These are phyloP conservation scores for Tolypocladium inflatum DNA, from an alignment of 2,329 filamentous ascomycete genomes.

Conservation along the genomic window DNA sequence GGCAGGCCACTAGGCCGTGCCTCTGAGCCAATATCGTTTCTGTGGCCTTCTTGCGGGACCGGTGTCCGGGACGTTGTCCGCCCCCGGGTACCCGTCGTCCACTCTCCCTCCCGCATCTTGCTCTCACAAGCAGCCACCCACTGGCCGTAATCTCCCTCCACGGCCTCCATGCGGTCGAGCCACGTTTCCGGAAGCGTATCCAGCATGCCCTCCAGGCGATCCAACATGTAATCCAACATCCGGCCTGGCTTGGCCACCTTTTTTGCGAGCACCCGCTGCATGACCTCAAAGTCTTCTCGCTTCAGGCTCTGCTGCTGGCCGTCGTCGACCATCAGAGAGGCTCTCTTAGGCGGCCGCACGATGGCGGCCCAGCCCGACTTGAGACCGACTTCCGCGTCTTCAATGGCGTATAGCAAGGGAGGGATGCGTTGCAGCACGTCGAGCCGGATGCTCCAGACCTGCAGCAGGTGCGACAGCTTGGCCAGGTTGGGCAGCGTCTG, in stretches of 20 bases:
- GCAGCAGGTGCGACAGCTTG: slow-evolving; percentile 61
- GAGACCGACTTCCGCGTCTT: slow-evolving; percentile 57
- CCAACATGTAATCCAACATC: slow-evolving; percentile 75
- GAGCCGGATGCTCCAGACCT: slow-evolving; percentile 69
- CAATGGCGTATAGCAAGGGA: slow-evolving; percentile 53
- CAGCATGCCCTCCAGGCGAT: slow-evolving; percentile 71
- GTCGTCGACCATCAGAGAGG: slow-evolving; percentile 8
- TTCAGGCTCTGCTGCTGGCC: slow-evolving; percentile 20
- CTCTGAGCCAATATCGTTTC: no score
- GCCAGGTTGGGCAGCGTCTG: slow-evolving; percentile 77
- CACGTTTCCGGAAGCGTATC: slow-evolving; percentile 80
- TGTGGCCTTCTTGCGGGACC: not conserved
- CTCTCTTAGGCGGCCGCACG: slow-evolving; percentile 15
- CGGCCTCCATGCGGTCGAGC: slow-evolving; percentile 75
- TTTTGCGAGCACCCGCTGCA: slow-evolving; percentile 53
- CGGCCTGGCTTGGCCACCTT: slow-evolving; percentile 63
- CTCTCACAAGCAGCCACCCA: slow-evolving; percentile 76
- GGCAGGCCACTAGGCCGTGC: not conserved
- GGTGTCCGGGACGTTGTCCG: not conserved
- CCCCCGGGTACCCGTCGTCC: slow-evolving; percentile 10
- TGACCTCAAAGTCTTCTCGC: slow-evolving; percentile 42
- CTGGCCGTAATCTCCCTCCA: slow-evolving; percentile 68
- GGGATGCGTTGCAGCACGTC: slow-evolving; percentile 67
- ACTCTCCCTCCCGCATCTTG: slow-evolving; percentile 60
- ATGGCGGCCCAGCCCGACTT: slow-evolving; percentile 58